Percentiles rank a stretch among this genome's conserved stretches.
These are phyloP conservation scores for Xylaria acuta DNA, from an alignment of 495 filamentous ascomycete genomes.

Conservation along the genomic window DNA sequence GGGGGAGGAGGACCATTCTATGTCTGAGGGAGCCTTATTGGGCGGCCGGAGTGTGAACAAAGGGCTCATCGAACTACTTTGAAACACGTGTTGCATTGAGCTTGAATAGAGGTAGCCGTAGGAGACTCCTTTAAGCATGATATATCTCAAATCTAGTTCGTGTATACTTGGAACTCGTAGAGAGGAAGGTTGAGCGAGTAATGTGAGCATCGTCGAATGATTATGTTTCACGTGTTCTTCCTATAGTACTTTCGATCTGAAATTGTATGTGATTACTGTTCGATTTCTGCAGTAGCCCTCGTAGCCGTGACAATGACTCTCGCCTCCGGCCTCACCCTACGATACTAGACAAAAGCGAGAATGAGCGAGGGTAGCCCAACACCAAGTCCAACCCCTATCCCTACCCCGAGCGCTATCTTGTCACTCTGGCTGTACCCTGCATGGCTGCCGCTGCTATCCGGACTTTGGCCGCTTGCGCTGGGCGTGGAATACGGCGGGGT, in stretches of 20 bases:
- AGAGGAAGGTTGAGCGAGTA: too few relatives aligned
- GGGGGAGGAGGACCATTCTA: neutral
- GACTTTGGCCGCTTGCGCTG: neutral
- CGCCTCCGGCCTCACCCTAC: neutral
- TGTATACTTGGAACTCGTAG: too few relatives aligned
- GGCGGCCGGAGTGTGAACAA: too few relatives aligned
- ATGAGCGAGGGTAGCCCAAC: neutral
- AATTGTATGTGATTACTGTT: neutral
- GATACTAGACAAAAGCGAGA: neutral
- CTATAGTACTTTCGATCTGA: neutral
- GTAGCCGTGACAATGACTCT: neutral
- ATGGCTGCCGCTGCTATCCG: neutral
- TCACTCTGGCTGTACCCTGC: neutral
- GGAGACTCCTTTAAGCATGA: neutral
- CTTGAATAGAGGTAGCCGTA: too few relatives aligned
- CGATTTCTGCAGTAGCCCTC: neutral
- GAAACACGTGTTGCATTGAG: neutral
- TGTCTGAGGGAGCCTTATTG: neutral
- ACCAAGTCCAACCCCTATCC: neutral
- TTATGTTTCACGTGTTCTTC: neutral
- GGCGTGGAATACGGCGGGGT: neutral
- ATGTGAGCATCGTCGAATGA: neutral
- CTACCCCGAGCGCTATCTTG: neutral
- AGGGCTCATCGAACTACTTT: too few relatives aligned
- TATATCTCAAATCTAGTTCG: neutral